Base-by-base conservation (phyloP, 2,329 filamentous ascomycete genomes). In the Neofusicoccum ribis region DNA sequence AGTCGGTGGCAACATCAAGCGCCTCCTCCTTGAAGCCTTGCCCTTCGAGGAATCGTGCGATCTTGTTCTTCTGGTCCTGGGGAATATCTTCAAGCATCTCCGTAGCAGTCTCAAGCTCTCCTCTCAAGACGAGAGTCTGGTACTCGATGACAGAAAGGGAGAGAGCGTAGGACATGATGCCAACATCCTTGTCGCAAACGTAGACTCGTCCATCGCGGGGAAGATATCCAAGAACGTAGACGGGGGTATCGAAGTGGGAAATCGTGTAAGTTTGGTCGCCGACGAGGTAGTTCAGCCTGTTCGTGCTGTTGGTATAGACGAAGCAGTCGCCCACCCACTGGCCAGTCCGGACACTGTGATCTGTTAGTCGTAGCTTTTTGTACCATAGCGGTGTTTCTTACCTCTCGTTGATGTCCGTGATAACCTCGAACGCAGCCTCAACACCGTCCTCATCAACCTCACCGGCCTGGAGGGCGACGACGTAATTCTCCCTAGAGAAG, bases 261-360 rank as follows among this genome's bases (percentile, higher is more conserved):
- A 99, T 91, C 3, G 94, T 97, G 84, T 98, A 97, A 14, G 93
- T 96, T 81, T 98, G 93, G 80, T 98, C 95, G 69, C 95, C 95
- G 14, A 99, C 94, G 23, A 99, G 88, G 81, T 98, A 98, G 83
- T 98, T 98, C 67, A 99, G 84, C 68, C 95, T 91, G 84, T 98
- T 97, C 9, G 93, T 96, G 77, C 86, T 91, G 84, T 96, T 98
- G 64, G 95, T 97, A 85, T 98, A 99, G 77, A 98, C 93, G 84
- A 99, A 97, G 82, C 94, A 97, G 81, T 99, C 95, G 68, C 95
- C 95, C 65, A 99, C 91, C 95, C 95, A 99, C 81, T 96, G 91
- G 71, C 94, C 95, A 20, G 94, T 97, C 69, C 92, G 91, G 60
- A 98, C 93, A 69, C 89, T 92, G 67, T 63, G 39, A 15, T 39